A percentile compares a stretch with the other conserved stretches of the same genome.
Evolutionary conservation across 2,329 filamentous ascomycete genomes (phyloP).

Genomic region (Aspergillus quadricinctus): DNA sequence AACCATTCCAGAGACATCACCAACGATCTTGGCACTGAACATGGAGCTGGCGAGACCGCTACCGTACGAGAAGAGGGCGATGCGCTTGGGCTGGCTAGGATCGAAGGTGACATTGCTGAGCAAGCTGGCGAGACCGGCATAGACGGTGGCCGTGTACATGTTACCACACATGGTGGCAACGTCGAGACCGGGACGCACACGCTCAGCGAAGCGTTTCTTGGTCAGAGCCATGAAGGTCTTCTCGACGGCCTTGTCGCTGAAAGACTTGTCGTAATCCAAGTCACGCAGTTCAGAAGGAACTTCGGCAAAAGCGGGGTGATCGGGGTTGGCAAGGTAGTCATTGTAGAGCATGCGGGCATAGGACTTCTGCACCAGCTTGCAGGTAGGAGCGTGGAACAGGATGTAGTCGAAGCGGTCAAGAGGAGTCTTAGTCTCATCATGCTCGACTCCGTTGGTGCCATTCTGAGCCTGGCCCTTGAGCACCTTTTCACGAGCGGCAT

Average conservation of each 20-base stretch:
- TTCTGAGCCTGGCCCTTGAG: constrained; percentile 46
- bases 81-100: constrained; percentile 64
- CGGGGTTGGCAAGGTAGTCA: constrained; percentile 70
- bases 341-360: constrained; percentile 82
- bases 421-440: constrained; percentile 52
- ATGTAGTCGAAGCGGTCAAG: constrained; percentile 82
- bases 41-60: constrained; percentile 72
- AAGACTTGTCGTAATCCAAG: constrained; percentile 72
- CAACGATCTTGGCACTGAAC: constrained; percentile 62
- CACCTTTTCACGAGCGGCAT: constrained; percentile 67
- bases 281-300: constrained; percentile 72
- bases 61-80: constrained; percentile 75
- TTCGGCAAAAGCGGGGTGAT: constrained; percentile 64
- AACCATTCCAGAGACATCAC: constrained; percentile 64
- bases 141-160: constrained; percentile 61
- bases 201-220: constrained; percentile 80
- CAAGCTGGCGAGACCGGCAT: constrained; percentile 55
- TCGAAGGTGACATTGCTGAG: constrained; percentile 61
- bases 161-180: constrained; percentile 71
- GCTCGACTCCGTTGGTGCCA: constrained; percentile 45
- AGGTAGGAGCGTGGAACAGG: constrained; percentile 77
- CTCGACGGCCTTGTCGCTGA: constrained; percentile 77
- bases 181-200: constrained; percentile 68
- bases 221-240: constrained; percentile 80
- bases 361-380: constrained; percentile 83